These are phyloP conservation scores for Phaseolus coccineus DNA, from an alignment of 331 rosid genomes.

Conservation along the genomic window DNA sequence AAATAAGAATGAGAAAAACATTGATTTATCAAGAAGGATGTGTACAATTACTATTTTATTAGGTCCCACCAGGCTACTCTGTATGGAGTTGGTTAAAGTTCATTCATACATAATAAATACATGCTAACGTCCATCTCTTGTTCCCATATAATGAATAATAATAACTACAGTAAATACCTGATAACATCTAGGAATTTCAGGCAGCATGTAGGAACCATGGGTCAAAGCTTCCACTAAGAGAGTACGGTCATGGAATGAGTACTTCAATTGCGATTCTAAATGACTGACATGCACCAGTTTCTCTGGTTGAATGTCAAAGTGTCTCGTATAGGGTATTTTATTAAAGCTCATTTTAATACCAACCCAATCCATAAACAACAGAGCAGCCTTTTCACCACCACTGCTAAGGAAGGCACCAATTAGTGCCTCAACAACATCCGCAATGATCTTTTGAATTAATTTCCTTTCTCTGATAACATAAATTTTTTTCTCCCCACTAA, in stretches of 20 bases:
- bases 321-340: conserved; percentile 53
- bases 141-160: conserved; percentile 15
- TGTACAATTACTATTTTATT: conserved; percentile 1
- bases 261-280: conserved; percentile 62
- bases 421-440: conserved; percentile 93
- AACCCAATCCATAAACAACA: conserved; percentile 72
- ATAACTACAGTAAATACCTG: conserved; percentile 62
- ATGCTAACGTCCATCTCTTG: neutral
- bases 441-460: conserved; percentile 62
- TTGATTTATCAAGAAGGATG: neutral
- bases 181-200: conserved; percentile 83
- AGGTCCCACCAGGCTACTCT: conserved; percentile 5
- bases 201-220: conserved; percentile 93
- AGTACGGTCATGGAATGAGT: conserved; percentile 67
- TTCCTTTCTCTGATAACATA: conserved; percentile 59
- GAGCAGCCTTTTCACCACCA: conserved; percentile 77
- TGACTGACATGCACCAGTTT: conserved; percentile 56
- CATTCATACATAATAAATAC: neutral
- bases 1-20: neutral
- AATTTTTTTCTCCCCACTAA: conserved; percentile 34
- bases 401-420: conserved; percentile 85
- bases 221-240: conserved; percentile 85
- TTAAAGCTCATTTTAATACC: conserved; percentile 72
- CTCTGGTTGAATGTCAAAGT: conserved; percentile 48
- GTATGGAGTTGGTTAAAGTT: neutral